Evolutionary conservation across 345 rosid genomes (phyloP), one percentile per base, ranked within the genome.

Genomic region (Leavenworthia alabamica): DNA sequence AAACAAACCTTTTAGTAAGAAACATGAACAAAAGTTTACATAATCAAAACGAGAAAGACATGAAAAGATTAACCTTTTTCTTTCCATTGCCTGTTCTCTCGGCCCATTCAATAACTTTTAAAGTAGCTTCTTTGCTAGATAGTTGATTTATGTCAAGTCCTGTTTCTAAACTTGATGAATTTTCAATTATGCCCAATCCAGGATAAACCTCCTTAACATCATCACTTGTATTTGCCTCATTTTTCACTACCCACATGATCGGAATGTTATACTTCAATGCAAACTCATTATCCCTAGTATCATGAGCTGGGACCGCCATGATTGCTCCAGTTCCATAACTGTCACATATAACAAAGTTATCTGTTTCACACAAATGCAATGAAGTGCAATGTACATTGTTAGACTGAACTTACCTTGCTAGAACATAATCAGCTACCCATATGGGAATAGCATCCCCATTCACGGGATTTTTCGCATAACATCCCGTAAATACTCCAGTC

Each of bases 301-400:
- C 98, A 71, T 91, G 98, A 24, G 96, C 96, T 53, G 96, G 98
- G 31, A 88, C 96, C 1, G 96, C 95, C 96, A 91, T 86, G 60
- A 88, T 86, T 64, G 98, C 98, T 73, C 96, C 98, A 8, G 98
- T 91, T 71, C 98, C 96, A 68, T 91, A 91, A 74, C 98, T 91
- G 85, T 65, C 56, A 57, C 28, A 47, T 50, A 57, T 22, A 42
- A 50, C 27, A 64, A 58, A 42, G 48, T n/a, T 40, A 12, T 55
- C 31, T 29, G 4, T 56, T 15, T 39, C 46, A 70, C 16, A 48
- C 44, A 56, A 40, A 44, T 40, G 44, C 33, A 12, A 15, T 26
- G 16, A 9, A 19, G 32, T 16, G 47, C 35, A 68, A 60, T 60
- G 31, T 61, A 47, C 0, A 23, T 7, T 7, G 10, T 46, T 54